A percentile compares a stretch with the other conserved stretches of the same genome.
Conservation (phyloP, 202 grass and related monocot species). For the Dendrocalamus latiflorus region DNA sequence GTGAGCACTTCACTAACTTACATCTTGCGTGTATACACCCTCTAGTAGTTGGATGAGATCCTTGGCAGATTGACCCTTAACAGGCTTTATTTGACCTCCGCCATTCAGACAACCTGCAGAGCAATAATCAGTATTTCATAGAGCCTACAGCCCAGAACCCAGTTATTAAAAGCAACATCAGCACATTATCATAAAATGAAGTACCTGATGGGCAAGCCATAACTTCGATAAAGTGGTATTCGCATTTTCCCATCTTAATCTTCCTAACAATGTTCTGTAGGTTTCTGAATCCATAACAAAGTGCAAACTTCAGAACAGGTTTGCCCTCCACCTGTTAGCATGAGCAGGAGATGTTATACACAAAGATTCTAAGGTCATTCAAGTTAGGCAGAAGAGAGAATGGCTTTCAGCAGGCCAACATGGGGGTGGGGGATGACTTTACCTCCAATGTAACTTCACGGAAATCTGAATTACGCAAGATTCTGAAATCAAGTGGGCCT, state of each 20-base stretch:
- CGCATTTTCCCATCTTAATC: conserved; percentile 90
- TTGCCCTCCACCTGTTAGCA: conserved; percentile 70
- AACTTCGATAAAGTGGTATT: conserved; percentile 95
- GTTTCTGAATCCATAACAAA: conserved; percentile 96
- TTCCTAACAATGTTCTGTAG: conserved; percentile 91
- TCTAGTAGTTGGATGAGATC: conserved; percentile 79
- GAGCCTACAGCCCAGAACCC: conserved; percentile 1
- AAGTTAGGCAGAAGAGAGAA: background rate
- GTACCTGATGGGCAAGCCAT: conserved; percentile 99
- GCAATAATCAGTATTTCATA: background rate
- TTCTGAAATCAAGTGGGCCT: conserved; percentile 59
- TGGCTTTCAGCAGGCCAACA: background rate
- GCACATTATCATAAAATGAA: background rate
- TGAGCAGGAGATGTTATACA: conserved; percentile 14
- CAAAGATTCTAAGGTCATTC: background rate
- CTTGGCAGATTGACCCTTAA: conserved; percentile 63
- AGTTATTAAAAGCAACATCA: background rate
- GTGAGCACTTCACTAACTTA: conserved; percentile 37
- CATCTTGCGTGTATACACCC: conserved; percentile 78
- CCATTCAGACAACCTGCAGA: conserved; percentile 81
- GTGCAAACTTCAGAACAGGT: conserved; percentile 86
- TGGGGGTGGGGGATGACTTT: background rate
- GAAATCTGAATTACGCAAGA: conserved; percentile 84
- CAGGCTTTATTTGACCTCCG: conserved; percentile 93
- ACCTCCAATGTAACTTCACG: conserved; percentile 75